Evolutionary conservation across 1,284 basidiomycete species (phyloP).

Genomic region (Apiotrichum siamense): DNA sequence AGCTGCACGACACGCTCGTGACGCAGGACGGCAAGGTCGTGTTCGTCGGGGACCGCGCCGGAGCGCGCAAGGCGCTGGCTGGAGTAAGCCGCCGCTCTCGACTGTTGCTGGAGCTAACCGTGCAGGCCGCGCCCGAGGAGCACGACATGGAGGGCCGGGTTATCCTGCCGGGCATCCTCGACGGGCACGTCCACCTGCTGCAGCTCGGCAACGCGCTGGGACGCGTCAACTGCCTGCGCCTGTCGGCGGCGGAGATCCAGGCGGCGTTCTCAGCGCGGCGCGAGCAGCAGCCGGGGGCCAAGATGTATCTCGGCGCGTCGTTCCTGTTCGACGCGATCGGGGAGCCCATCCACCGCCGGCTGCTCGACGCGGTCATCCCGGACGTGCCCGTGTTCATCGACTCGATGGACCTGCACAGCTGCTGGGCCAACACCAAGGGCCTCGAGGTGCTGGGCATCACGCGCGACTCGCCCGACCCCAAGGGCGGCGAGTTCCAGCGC

Average conservation of each 20-base stretch:
- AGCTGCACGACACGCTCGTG: constrained; percentile 19
- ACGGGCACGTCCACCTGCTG: constrained; percentile 30
- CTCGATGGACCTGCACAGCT: constrained; percentile 28
- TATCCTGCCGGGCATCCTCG: constrained; percentile 30
- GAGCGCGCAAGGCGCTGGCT: background rate
- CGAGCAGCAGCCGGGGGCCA: constrained; percentile 8
- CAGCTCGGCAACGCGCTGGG: constrained; percentile 23
- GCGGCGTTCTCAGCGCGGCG: constrained; percentile 2
- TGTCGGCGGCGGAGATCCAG: constrained; percentile 17
- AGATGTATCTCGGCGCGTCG: constrained; percentile 17
- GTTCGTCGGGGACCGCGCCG: constrained; percentile 14
- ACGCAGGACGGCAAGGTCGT: constrained; percentile 14
- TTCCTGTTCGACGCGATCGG: constrained; percentile 25
- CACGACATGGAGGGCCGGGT: constrained; percentile 19
- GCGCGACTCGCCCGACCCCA: constrained; percentile 13
- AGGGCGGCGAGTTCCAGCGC: constrained; percentile 25
- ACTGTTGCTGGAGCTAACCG: too few species aligned
- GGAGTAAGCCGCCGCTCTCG: background rate
- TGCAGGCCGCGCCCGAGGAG: too few species aligned
- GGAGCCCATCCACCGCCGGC: constrained; percentile 9
- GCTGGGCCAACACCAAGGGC: constrained; percentile 28
- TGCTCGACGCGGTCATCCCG: constrained; percentile 22
- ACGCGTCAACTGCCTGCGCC: constrained; percentile 9
- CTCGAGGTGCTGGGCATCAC: constrained; percentile 24
- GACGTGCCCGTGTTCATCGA: constrained; percentile 33